These are phyloP conservation scores for Paratinospora sagittata DNA, from an alignment of 164 flowering plant species.

Conservation along the genomic window DNA sequence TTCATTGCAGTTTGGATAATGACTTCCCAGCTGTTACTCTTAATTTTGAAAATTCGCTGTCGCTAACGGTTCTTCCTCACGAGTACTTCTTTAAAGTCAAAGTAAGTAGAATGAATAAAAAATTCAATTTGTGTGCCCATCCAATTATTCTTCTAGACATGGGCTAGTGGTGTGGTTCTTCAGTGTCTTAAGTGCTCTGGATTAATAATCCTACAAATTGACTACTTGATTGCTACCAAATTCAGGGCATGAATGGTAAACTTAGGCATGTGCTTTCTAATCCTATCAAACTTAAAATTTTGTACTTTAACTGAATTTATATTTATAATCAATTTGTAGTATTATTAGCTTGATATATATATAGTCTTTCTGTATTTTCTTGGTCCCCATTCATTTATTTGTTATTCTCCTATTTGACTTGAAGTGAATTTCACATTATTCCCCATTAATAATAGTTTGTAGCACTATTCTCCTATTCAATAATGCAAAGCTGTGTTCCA, in stretches of 20 bases:
- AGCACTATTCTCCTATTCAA: too few species aligned
- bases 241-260: background rate
- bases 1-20: conserved; percentile 9
- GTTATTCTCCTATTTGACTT: too few species aligned
- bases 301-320: background rate
- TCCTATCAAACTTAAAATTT: too few species aligned
- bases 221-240: background rate
- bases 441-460: too few species aligned
- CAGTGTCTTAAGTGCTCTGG: background rate
- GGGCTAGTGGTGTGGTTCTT: background rate
- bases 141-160: background rate
- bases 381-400: too few species aligned
- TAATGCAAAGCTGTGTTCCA: too few species aligned
- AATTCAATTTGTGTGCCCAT: background rate
- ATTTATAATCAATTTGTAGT: too few species aligned
- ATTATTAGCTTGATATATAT: too few species aligned
- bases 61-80: conserved; percentile 8
- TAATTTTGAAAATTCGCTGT: conserved; percentile 9
- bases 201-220: background rate
- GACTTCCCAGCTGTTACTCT: conserved; percentile 10
- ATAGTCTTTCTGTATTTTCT: too few species aligned
- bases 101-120: conserved; percentile 32
- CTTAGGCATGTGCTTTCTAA: background rate
- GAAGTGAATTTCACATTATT: too few species aligned
- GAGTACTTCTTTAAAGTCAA: conserved; percentile 4